phyloP scores from a whole-genome alignment of 2,329 filamentous ascomycete species.

The Aphanocladium album region DNA sequence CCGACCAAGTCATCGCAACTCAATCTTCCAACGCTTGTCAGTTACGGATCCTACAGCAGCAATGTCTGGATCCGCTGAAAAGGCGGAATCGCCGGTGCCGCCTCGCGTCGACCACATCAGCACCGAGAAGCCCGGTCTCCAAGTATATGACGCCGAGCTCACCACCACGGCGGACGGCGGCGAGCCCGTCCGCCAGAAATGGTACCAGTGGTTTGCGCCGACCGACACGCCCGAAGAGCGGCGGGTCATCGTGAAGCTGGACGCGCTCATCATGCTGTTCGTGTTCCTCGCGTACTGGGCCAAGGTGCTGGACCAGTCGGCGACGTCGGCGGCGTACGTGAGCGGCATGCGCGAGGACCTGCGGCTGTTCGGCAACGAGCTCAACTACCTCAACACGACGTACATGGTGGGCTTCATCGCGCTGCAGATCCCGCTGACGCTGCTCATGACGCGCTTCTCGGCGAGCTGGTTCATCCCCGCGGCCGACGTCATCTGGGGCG shows the following conservation, averaged over 20 bases:
- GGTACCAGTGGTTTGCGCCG: conserved; percentile 43
- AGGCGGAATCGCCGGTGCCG: not conserved
- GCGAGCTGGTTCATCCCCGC: conserved; percentile 24
- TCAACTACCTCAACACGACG: conserved; percentile 43
- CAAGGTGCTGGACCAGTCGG: conserved; percentile 41
- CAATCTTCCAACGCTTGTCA: not conserved
- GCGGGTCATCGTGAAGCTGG: conserved; percentile 48
- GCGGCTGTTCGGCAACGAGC: conserved; percentile 43
- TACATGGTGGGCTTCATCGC: conserved; percentile 20
- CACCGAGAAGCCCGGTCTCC: not conserved
- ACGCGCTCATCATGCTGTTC: conserved; percentile 51
- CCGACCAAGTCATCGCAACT: not conserved
- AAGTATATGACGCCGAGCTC: not conserved
- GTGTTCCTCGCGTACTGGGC: conserved; percentile 52
- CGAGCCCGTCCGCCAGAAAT: conserved; percentile 20
- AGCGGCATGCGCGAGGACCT: conserved; percentile 44
- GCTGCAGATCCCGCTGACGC: conserved; percentile 16
- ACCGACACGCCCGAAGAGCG: conserved; percentile 35
- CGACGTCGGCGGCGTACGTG: conserved; percentile 27
- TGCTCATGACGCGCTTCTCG: conserved; percentile 20
- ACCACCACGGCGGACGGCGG: not conserved
- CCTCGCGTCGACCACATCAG: not conserved
- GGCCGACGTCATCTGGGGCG: conserved; percentile 26
- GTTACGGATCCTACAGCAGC: not conserved
- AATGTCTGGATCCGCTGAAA: not conserved